Percentiles rank a stretch among this genome's conserved stretches.
Conservation (phyloP, 2,329 filamentous ascomycete species). For the Dactylellina parvicollis region DNA sequence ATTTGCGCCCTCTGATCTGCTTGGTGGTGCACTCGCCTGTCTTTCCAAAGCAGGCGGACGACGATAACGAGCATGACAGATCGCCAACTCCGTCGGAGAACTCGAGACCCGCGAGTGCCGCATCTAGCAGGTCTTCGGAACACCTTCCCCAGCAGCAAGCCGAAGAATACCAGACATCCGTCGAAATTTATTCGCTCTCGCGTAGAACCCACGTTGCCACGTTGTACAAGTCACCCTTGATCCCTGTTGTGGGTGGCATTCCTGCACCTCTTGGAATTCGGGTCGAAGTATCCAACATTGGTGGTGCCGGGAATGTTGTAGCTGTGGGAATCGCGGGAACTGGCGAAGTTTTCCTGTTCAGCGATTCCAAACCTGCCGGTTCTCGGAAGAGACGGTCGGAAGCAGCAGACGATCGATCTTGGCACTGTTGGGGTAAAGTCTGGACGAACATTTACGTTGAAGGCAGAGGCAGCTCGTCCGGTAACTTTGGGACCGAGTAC, state of each 20-base stretch:
- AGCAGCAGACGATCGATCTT: slow-evolving; percentile 59
- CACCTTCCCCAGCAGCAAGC: slow-evolving; percentile 52
- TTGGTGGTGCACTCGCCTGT: slow-evolving; percentile 58
- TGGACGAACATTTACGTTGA: slow-evolving; percentile 85
- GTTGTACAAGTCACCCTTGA: slow-evolving; percentile 57
- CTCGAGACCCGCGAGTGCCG: slow-evolving; percentile 57
- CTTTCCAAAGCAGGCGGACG: slow-evolving; percentile 38
- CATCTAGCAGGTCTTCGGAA: slow-evolving; percentile 56
- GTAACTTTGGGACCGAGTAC: slow-evolving; percentile 42
- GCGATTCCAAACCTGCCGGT: slow-evolving; percentile 34
- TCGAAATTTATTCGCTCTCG: slow-evolving; percentile 58
- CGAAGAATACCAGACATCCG: slow-evolving; percentile 58
- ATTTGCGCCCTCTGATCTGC: slow-evolving; percentile 57
- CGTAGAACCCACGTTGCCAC: slow-evolving; percentile 56
- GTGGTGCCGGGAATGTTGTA: slow-evolving; percentile 55
- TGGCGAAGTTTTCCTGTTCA: slow-evolving; percentile 58
- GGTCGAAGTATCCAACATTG: slow-evolving; percentile 56
- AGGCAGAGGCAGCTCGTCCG: slow-evolving; percentile 65
- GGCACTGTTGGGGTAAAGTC: slow-evolving; percentile 82
- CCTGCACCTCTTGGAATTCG: slow-evolving; percentile 56
- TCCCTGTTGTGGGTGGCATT: slow-evolving; percentile 55
- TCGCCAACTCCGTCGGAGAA: slow-evolving; percentile 57
- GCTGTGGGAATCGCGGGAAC: slow-evolving; percentile 57
- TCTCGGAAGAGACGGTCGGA: slow-evolving; percentile 51
- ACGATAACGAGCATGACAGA: slow-evolving; percentile 55